Conservation (phyloP, 2,329 filamentous ascomycete species). For the Pseudogymnoascus sp. region DNA sequence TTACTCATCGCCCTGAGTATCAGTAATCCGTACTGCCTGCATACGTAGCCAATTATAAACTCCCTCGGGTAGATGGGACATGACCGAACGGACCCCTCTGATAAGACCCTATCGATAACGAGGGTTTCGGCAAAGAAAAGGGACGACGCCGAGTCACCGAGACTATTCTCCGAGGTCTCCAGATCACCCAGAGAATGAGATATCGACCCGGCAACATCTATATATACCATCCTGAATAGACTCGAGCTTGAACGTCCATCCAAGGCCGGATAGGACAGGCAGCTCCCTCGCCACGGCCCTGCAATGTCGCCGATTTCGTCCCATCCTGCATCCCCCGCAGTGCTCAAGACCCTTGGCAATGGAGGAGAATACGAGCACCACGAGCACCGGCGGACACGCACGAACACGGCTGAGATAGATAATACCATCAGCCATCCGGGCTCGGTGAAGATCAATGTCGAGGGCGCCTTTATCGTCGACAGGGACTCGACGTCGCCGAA, state of each 20-base stretch:
- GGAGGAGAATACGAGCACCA: conserved; percentile 7
- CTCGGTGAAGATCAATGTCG: conserved; percentile 89
- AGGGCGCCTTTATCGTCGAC: conserved; percentile 93
- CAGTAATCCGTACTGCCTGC: background rate
- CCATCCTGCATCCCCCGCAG: background rate
- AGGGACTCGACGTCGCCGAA: conserved; percentile 57
- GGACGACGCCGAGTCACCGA: conserved; percentile 7
- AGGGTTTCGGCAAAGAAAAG: conserved; percentile 11
- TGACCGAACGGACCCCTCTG: conserved; percentile 7
- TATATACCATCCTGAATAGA: conserved; percentile 7
- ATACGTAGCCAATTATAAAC: background rate
- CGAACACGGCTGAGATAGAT: conserved; percentile 33
- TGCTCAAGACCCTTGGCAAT: conserved; percentile 11
- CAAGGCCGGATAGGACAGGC: conserved; percentile 7
- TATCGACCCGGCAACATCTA: background rate
- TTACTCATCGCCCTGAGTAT: background rate
- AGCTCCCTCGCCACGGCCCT: background rate
- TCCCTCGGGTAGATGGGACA: conserved; percentile 6
- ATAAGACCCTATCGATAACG: conserved; percentile 11
- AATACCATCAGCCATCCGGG: conserved; percentile 51
- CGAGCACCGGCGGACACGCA: conserved; percentile 23
- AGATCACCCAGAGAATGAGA: conserved; percentile 1
- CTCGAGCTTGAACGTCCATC: conserved; percentile 8
- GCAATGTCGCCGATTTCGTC: conserved; percentile 8
- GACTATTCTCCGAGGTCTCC: background rate